These are phyloP conservation scores for Phalaenopsis hybrid DNA, from an alignment of 116 monocot species.

Conservation along the genomic window DNA sequence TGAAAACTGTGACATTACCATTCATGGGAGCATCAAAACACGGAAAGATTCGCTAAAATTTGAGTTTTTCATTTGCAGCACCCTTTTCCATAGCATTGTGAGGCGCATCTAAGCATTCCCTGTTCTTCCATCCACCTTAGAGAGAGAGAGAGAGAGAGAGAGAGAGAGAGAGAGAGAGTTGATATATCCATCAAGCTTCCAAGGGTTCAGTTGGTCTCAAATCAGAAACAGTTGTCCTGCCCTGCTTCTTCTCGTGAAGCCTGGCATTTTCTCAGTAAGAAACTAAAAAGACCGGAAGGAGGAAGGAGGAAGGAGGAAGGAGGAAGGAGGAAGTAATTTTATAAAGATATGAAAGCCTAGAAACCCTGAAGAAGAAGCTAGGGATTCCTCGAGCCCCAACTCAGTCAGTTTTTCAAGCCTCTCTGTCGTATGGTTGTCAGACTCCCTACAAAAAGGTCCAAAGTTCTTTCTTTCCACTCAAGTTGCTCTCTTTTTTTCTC, in stretches of 20 bases:
- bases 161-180: not conserved
- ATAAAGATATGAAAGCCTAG: slow-evolving; percentile 12
- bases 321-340: not conserved
- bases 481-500: not conserved
- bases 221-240: slow-evolving; percentile 3
- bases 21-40: not conserved
- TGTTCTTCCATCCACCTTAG: not conserved
- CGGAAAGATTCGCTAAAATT: not conserved
- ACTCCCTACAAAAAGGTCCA: slow-evolving; percentile 16
- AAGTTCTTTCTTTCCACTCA: no score
- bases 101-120: not conserved
- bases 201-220: slow-evolving; percentile 8
- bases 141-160: not conserved
- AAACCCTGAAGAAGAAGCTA: slow-evolving; percentile 13
- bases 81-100: not conserved
- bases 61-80: not conserved
- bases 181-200: not conserved
- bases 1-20: not conserved
- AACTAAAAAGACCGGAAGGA: not conserved
- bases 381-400: slow-evolving; percentile 22
- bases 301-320: not conserved
- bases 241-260: slow-evolving; percentile 11
- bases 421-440: not conserved
- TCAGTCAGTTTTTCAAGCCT: not conserved
- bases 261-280: slow-evolving; percentile 14